Evolutionary conservation across 192 early-diverging fungal species (phyloP).

Genomic region (Dissophora globulifera): DNA sequence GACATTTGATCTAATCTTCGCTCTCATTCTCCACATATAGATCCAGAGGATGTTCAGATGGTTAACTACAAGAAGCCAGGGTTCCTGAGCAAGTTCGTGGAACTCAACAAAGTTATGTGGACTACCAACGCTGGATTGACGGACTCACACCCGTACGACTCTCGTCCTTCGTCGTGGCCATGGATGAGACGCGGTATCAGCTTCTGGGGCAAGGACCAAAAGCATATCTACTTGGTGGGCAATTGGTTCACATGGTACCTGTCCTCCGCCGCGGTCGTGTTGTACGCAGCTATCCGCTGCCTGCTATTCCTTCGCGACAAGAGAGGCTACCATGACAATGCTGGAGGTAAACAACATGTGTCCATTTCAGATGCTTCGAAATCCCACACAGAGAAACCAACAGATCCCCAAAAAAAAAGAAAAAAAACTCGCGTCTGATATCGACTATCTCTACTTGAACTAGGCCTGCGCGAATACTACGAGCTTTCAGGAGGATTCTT

Average conservation of each 20-base stretch:
- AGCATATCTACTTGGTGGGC: slow-evolving; percentile 91
- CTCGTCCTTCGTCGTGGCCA: slow-evolving; percentile 89
- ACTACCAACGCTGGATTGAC: slow-evolving; percentile 87
- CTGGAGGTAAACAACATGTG: slow-evolving; percentile 24
- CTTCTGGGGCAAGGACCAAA: slow-evolving; percentile 78
- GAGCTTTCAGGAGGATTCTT: slow-evolving; percentile 72
- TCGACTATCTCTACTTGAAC: no score
- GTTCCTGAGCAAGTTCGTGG: slow-evolving; percentile 89
- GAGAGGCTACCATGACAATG: slow-evolving; percentile 61
- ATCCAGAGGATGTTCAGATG: slow-evolving; percentile 65
- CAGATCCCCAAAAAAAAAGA: no score
- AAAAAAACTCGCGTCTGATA: no score
- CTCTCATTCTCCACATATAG: slow-evolving; percentile 21
- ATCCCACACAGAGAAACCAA: no score
- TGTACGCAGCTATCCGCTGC: slow-evolving; percentile 68
- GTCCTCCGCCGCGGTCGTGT: slow-evolving; percentile 65
- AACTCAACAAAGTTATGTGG: slow-evolving; percentile 91
- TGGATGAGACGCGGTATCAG: slow-evolving; percentile 87
- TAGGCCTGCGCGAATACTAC: slow-evolving; percentile 60
- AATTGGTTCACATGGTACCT: slow-evolving; percentile 91
- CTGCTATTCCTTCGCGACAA: slow-evolving; percentile 67
- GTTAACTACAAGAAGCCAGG: slow-evolving; percentile 72
- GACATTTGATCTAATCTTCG: background rate
- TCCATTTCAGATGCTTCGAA: background rate
- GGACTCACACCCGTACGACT: slow-evolving; percentile 93